Evolutionary conservation across 768 basidiomycete genomes (phyloP).

Genomic region (Nidularia pulvinata): DNA sequence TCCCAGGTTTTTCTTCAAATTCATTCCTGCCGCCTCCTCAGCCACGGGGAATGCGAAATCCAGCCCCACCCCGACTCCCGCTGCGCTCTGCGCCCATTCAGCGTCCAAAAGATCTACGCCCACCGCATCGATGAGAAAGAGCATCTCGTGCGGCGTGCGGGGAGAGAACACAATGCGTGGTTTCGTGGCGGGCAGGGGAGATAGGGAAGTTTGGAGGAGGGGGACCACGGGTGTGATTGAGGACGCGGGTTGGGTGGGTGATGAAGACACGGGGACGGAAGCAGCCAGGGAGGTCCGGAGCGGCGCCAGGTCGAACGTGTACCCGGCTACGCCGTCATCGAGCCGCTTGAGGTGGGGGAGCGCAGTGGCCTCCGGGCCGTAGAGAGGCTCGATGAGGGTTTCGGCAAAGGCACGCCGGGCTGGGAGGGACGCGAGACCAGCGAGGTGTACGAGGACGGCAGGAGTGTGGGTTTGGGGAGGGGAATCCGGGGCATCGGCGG

Average conservation of each 20-base stretch:
- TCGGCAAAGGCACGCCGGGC: conserved; percentile 69
- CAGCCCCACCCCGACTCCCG: conserved; percentile 70
- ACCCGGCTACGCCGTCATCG: conserved; percentile 72
- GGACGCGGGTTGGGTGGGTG: neutral
- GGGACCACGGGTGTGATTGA: conserved; percentile 19
- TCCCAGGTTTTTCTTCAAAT: conserved; percentile 46
- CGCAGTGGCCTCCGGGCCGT: conserved; percentile 52
- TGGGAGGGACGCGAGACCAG: conserved; percentile 50
- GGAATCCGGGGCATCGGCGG: neutral
- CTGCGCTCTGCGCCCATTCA: conserved; percentile 68
- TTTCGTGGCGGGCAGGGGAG: conserved; percentile 50
- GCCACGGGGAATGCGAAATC: conserved; percentile 73
- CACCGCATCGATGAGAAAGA: conserved; percentile 57
- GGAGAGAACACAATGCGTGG: conserved; percentile 60
- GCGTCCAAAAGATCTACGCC: conserved; percentile 82
- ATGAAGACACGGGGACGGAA: conserved; percentile 1
- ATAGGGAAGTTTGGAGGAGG: conserved; percentile 62
- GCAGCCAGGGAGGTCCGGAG: conserved; percentile 29
- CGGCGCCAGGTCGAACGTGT: conserved; percentile 67
- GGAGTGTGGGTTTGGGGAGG: conserved; percentile 14
- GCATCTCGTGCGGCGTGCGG: conserved; percentile 73
- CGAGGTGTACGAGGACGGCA: conserved; percentile 69
- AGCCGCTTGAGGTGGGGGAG: conserved; percentile 52
- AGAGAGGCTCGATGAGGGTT: conserved; percentile 52
- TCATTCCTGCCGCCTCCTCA: neutral